phyloP scores from a whole-genome alignment of 331 rosid species.

The Malus hybrid region DNA sequence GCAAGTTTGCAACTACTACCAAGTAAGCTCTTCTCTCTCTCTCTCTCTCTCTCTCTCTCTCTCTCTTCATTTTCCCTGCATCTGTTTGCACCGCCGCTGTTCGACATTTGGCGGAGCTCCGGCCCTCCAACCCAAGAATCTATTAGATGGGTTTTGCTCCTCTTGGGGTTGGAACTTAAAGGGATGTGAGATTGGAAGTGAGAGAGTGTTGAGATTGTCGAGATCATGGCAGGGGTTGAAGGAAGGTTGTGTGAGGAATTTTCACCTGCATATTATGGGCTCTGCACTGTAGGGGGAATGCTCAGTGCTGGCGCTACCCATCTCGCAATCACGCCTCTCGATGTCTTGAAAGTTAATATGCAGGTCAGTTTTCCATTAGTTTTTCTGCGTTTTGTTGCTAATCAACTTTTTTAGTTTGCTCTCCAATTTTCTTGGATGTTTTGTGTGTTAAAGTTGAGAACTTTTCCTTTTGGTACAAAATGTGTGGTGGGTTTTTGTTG shows the following conservation, averaged over 20 bases:
- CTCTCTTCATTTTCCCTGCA: background rate
- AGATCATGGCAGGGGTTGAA: slow-evolving; percentile 27
- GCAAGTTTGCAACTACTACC: too few species aligned
- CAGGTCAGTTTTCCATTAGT: slow-evolving; percentile 29
- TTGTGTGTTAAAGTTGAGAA: background rate
- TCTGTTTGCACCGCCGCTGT: background rate
- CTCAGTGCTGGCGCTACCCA: slow-evolving; percentile 65
- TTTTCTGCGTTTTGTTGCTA: background rate
- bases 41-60: background rate
- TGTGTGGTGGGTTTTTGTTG: background rate
- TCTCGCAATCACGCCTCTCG: slow-evolving; percentile 63
- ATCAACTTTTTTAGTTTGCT: background rate
- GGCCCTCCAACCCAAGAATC: background rate
- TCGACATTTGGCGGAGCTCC: background rate
- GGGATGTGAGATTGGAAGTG: background rate
- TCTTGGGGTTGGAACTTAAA: background rate
- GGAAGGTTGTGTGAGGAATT: slow-evolving; percentile 39
- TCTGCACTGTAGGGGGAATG: slow-evolving; percentile 62
- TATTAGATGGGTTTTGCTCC: background rate
- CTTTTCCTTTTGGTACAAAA: background rate
- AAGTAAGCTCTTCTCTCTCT: too few species aligned
- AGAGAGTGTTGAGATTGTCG: background rate
- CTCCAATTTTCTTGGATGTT: background rate
- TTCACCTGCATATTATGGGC: slow-evolving; percentile 46
- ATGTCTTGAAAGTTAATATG: slow-evolving; percentile 74